Evolutionary conservation across 2,329 filamentous ascomycete species (phyloP), one percentile per base, ranked within the genome.

Genomic region (Calonectria pseudoreteaudii): DNA sequence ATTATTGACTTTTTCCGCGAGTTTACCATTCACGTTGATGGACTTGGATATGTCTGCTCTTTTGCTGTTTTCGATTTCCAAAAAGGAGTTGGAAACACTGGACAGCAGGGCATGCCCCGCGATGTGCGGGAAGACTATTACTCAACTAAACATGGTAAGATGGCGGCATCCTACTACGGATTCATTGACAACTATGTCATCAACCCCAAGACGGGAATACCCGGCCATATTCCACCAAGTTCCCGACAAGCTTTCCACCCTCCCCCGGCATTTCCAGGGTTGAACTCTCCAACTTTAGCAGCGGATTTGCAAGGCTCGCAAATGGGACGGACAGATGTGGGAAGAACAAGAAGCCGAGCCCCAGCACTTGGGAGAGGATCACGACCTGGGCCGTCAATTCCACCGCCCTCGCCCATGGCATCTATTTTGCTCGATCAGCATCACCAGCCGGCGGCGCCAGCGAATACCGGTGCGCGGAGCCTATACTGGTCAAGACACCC

Each of bases 41-140:
- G 97, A 0, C 90, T 99, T 44, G 97, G 97, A 28, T 96, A 98
- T 77, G 95, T 98, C 14, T 99, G 97, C 84, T 98, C 96, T 1
- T 98, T 98, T 85, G 97, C 97, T 4, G 95, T 98, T 44, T 99
- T 99, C 80, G 95, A 98, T 76, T 98, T 98, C 86, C 96, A 98
- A 84, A 96, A 95, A 83, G 94, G 93, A 30, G 88, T 93, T 28
- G 86, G 86, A 18, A 86, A 86, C 31, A 82, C 83, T 5, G 86
- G 83, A 66, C 84, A 84, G 20, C 82, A 83, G 47, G 85, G 84
- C 14, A 85, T 73, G 68, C 83, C 80, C 76, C 83, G 88, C n/a
- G 94, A 95, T 82, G 90, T 95, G 13, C 92, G 97, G 14, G 94
- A 97, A 73, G 96, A 98, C 79, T 98, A 98, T 83, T 98, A 97